These are phyloP conservation scores for Pulveroboletus sp. DNA, from an alignment of 768 basidiomycete species.

Conservation along the genomic window DNA sequence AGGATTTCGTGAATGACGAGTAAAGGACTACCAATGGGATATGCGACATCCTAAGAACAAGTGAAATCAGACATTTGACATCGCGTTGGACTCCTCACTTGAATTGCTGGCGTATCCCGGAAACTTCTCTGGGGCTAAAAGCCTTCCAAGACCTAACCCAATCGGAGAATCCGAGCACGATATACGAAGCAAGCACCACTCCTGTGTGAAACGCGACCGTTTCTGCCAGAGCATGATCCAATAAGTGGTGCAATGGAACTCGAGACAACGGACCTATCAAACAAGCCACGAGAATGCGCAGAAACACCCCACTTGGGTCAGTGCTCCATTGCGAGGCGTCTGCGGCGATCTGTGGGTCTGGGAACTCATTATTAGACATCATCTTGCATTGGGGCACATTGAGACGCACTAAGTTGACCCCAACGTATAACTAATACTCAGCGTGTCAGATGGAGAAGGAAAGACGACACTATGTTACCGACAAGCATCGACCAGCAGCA, in stretches of 20 bases:
- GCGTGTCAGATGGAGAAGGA: slow-evolving; percentile 1
- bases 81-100: slow-evolving; percentile 33
- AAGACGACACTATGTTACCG: slow-evolving; percentile 24
- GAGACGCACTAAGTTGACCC: slow-evolving; percentile 58
- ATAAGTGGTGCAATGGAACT: not conserved
- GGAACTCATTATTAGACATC: not conserved
- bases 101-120: slow-evolving; percentile 61
- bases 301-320: slow-evolving; percentile 46
- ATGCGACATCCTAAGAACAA: slow-evolving; percentile 52
- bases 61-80: not conserved
- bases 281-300: slow-evolving; percentile 62
- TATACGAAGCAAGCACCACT: slow-evolving; percentile 52
- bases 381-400: slow-evolving; percentile 25
- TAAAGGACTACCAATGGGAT: slow-evolving; percentile 79
- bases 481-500: slow-evolving; percentile 73
- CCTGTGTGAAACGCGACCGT: slow-evolving; percentile 71
- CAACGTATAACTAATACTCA: slow-evolving; percentile 63
- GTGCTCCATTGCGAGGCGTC: slow-evolving; percentile 47
- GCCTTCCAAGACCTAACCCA: slow-evolving; percentile 28
- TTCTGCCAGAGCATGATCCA: slow-evolving; percentile 40
- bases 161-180: slow-evolving; percentile 43
- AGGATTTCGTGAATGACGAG: slow-evolving; percentile 79
- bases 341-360: slow-evolving; percentile 39
- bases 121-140: slow-evolving; percentile 22
- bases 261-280: slow-evolving; percentile 44